These are phyloP conservation scores for Kwoniella heveanensis DNA, from an alignment of 768 basidiomycete species.

Conservation along the genomic window DNA sequence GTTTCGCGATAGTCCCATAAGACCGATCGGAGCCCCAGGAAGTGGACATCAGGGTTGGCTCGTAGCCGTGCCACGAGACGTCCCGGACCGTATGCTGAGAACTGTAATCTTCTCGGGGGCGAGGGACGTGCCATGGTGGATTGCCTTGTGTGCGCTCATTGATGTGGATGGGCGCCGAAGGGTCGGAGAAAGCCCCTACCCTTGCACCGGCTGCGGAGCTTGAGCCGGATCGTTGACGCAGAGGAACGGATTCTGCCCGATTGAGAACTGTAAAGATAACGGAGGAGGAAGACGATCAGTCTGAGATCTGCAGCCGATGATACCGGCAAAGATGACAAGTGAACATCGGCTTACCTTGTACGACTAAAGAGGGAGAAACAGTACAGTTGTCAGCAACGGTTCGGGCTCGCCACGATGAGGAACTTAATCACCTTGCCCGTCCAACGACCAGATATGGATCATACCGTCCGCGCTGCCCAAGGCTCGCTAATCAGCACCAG, in stretches of 20 bases:
- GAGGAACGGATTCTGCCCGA: slow-evolving; percentile 70
- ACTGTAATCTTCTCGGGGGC: slow-evolving; percentile 50
- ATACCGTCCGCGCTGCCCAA: slow-evolving; percentile 42
- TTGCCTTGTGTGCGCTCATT: background rate
- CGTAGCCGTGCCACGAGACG: slow-evolving; percentile 91
- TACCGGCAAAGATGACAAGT: too few species aligned
- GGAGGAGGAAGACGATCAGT: background rate
- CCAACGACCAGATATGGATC: slow-evolving; percentile 86
- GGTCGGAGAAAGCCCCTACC: slow-evolving; percentile 60
- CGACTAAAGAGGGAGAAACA: slow-evolving; percentile 56
- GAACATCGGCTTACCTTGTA: slow-evolving; percentile 59
- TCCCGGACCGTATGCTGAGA: slow-evolving; percentile 71
- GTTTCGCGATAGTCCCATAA: slow-evolving; percentile 76
- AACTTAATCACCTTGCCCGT: slow-evolving; percentile 63
- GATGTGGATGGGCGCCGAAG: slow-evolving; percentile 61
- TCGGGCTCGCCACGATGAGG: too few species aligned
- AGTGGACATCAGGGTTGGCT: slow-evolving; percentile 88
- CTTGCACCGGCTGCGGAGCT: background rate
- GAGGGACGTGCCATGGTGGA: slow-evolving; percentile 45
- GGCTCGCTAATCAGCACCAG: background rate
- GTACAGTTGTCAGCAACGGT: slow-evolving; percentile 13
- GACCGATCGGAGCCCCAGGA: slow-evolving; percentile 74
- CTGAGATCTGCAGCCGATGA: too few species aligned
- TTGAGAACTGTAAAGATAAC: slow-evolving; percentile 64
- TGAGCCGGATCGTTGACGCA: slow-evolving; percentile 57